Evolutionary conservation across 306 rosid genomes (phyloP), one percentile per base, ranked within the genome.

Genomic region (Pueraria montana): DNA sequence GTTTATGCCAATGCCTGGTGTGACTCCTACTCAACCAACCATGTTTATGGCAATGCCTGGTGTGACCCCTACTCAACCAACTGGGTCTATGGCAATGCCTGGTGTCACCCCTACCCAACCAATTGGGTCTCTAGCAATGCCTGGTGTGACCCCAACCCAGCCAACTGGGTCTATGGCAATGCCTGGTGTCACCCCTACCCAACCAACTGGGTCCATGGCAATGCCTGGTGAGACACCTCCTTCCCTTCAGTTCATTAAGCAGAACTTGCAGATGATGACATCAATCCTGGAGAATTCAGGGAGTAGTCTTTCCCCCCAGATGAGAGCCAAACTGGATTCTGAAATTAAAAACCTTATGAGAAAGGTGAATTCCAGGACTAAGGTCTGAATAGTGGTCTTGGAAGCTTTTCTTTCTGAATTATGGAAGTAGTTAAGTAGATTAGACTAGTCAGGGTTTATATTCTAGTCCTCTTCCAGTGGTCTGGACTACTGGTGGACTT

Each of bases 221-320:
- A 11, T 58, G 64, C 34, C 27, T 4, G 64, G 34, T 53, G 92
- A 72, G 52, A 76, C 85, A 46, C 89, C 84, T 78, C 80, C 91
- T 63, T 59, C 94, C 14, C 89, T 92, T 49, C 89, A 92, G 50
- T 50, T 74, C 74, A 87, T 93, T 21, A 92, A 79, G 87, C 89
- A 92, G 73, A 91, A 89, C 74, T 91, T 93, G 85, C 91, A 89
- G 88, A 87, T 78, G 91, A 95, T 93, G 99, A 81, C 90, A 45
- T 86, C 91, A 45, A 81, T 84, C 84, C 86, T 91, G 70, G 93
- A 93, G 89, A 90, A 84, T 42, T 89, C 95, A 0, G 97, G 98
- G 26, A 83, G 86, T 74, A 88, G 71, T 73, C 92, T 94, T 66
- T 88, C 94, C 40, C 93, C 90, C 34, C 87, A 86, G 80, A 86